Percentiles rank a stretch among this genome's conserved stretches.
phyloP scores from a whole-genome alignment of 768 basidiomycete genomes.

The Lactarius quietus region DNA sequence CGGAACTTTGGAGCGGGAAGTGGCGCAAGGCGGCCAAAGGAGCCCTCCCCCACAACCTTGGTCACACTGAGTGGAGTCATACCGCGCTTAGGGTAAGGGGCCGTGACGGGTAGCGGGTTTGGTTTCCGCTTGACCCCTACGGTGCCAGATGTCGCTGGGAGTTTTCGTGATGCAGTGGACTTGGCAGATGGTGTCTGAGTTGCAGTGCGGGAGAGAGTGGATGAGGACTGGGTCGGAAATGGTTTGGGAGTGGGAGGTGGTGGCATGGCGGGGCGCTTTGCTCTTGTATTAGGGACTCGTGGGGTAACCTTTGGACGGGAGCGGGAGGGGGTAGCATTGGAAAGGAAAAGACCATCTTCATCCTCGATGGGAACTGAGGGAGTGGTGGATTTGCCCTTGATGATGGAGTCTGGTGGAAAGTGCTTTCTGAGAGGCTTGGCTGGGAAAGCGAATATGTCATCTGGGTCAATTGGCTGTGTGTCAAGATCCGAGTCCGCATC shows the following conservation, averaged over 20 bases:
- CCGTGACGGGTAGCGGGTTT: slow-evolving; percentile 23
- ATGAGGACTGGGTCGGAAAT: neutral
- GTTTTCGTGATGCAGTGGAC: neutral
- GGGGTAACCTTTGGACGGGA: slow-evolving; percentile 7
- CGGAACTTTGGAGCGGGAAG: slow-evolving; percentile 27
- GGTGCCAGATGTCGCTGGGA: slow-evolving; percentile 7
- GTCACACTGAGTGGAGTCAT: slow-evolving; percentile 27
- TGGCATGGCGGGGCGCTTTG: slow-evolving; percentile 9
- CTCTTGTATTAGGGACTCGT: slow-evolving; percentile 9
- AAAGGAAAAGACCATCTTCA: slow-evolving; percentile 25
- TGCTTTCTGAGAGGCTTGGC: slow-evolving; percentile 14
- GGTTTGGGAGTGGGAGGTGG: slow-evolving; percentile 7
- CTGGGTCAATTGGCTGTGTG: slow-evolving; percentile 7
- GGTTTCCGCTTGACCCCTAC: slow-evolving; percentile 25
- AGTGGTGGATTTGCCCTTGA: slow-evolving; percentile 2
- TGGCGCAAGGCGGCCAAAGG: slow-evolving; percentile 27
- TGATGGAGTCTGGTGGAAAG: neutral
- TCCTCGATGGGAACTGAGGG: slow-evolving; percentile 17
- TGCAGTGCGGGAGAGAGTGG: neutral
- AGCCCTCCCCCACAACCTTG: slow-evolving; percentile 20
- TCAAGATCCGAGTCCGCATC: slow-evolving; percentile 20
- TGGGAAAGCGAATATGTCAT: slow-evolving; percentile 24
- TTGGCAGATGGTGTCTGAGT: neutral
- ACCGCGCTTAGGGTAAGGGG: slow-evolving; percentile 24
- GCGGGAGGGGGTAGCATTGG: slow-evolving; percentile 8